Conservation (phyloP, 495 filamentous ascomycete species). For the Neurospora sp. region DNA sequence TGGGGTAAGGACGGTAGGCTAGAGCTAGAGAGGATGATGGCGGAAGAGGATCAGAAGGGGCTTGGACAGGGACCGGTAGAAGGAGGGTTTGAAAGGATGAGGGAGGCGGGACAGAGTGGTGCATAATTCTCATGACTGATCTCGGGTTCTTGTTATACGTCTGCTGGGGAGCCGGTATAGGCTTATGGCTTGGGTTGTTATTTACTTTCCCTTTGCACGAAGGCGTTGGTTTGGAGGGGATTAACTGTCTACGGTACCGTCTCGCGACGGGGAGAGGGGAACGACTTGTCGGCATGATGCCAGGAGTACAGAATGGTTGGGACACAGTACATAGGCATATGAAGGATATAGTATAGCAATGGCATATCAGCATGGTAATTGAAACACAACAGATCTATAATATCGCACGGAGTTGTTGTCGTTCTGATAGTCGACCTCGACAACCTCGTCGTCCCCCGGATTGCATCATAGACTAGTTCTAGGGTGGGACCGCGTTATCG, state of each 20-base stretch:
- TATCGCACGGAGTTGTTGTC: not conserved
- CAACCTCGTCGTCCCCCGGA: not conserved
- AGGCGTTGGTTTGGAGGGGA: not conserved
- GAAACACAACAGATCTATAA: not conserved
- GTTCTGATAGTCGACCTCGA: not conserved
- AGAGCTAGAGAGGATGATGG: slow-evolving; percentile 43
- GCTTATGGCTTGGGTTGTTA: not conserved
- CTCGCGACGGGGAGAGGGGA: not conserved
- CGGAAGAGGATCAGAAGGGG: slow-evolving; percentile 40
- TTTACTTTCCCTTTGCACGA: not conserved
- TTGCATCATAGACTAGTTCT: slow-evolving; percentile 12
- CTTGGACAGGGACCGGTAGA: slow-evolving; percentile 9
- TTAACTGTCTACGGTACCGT: not conserved
- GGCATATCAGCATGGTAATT: not conserved
- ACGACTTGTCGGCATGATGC: not conserved
- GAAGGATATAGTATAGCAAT: not conserved
- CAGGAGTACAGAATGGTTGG: not conserved
- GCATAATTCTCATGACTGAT: slow-evolving; percentile 17
- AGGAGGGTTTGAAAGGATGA: slow-evolving; percentile 24
- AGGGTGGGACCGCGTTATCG: slow-evolving; percentile 16
- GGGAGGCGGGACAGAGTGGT: slow-evolving; percentile 35
- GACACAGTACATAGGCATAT: not conserved
- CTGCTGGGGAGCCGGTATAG: not conserved
- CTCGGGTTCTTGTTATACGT: not conserved
- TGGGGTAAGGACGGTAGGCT: slow-evolving; percentile 41